phyloP scores from a whole-genome alignment of 2,329 filamentous ascomycete genomes.

The Ceratocystis variospora region DNA sequence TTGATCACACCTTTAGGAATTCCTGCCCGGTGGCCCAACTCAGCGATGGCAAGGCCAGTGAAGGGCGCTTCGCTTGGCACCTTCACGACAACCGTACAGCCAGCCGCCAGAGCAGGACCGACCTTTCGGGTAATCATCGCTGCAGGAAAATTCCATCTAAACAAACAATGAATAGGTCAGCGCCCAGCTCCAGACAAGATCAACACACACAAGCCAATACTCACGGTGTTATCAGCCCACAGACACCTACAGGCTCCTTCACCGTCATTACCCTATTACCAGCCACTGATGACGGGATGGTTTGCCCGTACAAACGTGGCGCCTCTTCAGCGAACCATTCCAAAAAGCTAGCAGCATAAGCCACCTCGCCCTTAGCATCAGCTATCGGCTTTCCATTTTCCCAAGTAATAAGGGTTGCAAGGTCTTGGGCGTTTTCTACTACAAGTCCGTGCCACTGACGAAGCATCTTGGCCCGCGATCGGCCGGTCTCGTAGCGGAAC shows the following conservation, averaged over 20 bases:
- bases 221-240: conserved; percentile 64
- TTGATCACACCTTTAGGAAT: conserved; percentile 87
- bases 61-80: conserved; percentile 86
- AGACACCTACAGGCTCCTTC: conserved; percentile 75
- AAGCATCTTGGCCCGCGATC: conserved; percentile 59
- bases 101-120: conserved; percentile 71
- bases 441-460: conserved; percentile 73
- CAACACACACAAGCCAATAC: conserved; percentile 13
- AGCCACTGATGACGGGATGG: conserved; percentile 54
- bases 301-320: conserved; percentile 58
- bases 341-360: conserved; percentile 61
- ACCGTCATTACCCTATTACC: conserved; percentile 64
- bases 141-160: conserved; percentile 68
- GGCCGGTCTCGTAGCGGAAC: conserved; percentile 58
- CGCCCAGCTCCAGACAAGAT: neutral
- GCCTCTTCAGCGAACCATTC: conserved; percentile 77
- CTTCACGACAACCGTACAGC: conserved; percentile 88
- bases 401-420: conserved; percentile 73
- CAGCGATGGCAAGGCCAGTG: conserved; percentile 73
- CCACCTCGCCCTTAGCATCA: conserved; percentile 58
- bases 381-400: conserved; percentile 78
- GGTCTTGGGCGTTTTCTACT: conserved; percentile 62
- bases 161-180: neutral
- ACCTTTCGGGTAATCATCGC: conserved; percentile 63
- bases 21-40: conserved; percentile 73